phyloP scores from a whole-genome alignment of 2,329 filamentous ascomycete species.

The Cordyceps tenuipes region DNA sequence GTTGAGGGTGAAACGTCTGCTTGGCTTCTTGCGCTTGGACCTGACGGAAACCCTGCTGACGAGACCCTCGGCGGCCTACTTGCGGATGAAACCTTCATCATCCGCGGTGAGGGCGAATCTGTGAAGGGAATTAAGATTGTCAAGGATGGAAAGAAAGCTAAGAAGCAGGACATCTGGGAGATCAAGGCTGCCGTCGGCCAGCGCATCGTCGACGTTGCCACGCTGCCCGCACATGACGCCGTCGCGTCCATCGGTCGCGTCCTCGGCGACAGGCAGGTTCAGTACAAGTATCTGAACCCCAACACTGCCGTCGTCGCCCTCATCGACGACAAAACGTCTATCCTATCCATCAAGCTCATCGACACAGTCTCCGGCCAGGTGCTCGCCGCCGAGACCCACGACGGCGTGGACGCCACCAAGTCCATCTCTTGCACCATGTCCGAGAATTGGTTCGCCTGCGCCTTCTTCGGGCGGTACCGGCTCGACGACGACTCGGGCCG shows the following conservation, averaged over 20 bases:
- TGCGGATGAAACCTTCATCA: slow-evolving; percentile 47
- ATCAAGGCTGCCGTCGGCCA: slow-evolving; percentile 61
- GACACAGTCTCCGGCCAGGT: slow-evolving; percentile 81
- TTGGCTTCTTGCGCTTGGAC: slow-evolving; percentile 46
- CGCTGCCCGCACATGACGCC: slow-evolving; percentile 68
- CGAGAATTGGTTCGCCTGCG: slow-evolving; percentile 94
- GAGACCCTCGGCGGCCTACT: slow-evolving; percentile 36
- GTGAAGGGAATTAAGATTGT: slow-evolving; percentile 49
- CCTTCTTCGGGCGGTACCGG: slow-evolving; percentile 58
- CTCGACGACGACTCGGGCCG: slow-evolving; percentile 46
- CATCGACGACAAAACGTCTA: slow-evolving; percentile 47
- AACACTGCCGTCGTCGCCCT: slow-evolving; percentile 74
- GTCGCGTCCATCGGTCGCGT: slow-evolving; percentile 94
- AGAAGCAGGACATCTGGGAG: slow-evolving; percentile 56
- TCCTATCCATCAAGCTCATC: slow-evolving; percentile 67
- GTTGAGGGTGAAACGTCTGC: slow-evolving; percentile 45
- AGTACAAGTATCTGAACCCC: slow-evolving; percentile 94
- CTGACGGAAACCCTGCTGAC: slow-evolving; percentile 37
- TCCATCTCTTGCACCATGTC: slow-evolving; percentile 70
- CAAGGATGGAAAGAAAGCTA: slow-evolving; percentile 30
- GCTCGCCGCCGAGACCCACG: slow-evolving; percentile 61
- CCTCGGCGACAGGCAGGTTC: slow-evolving; percentile 80
- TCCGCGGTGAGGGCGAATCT: slow-evolving; percentile 38
- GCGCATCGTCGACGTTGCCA: slow-evolving; percentile 58
- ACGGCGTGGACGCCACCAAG: slow-evolving; percentile 64